phyloP scores from a whole-genome alignment of 352 stramenopile genomes.

The Aphanomyces stellatus region DNA sequence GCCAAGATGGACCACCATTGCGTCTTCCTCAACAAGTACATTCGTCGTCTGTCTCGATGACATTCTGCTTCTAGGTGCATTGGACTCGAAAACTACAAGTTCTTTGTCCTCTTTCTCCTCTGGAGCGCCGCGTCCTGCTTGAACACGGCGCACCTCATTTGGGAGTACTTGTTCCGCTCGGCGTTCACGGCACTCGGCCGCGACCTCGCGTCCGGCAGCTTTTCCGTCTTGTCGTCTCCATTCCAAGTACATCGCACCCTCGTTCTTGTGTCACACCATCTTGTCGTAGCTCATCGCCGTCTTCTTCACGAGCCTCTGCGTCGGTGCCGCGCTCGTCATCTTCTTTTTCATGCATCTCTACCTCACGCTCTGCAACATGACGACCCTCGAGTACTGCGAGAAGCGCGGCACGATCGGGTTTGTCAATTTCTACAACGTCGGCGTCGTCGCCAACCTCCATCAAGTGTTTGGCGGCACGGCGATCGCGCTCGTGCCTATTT shows the following conservation, averaged over 20 bases:
- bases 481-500: conserved; percentile 67
- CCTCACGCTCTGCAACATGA: conserved; percentile 62
- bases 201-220: conserved; percentile 44
- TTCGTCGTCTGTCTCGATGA: conserved; percentile 3
- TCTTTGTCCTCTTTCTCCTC: conserved; percentile 76
- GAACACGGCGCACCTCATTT: conserved; percentile 55
- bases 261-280: too few relatives aligned
- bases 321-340: conserved; percentile 53
- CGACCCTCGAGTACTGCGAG: conserved; percentile 82
- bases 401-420: conserved; percentile 69
- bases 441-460: conserved; percentile 60
- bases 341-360: conserved; percentile 76
- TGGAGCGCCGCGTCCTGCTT: conserved; percentile 65
- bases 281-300: conserved; percentile 40
- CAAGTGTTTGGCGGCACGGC: conserved; percentile 66
- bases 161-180: conserved; percentile 34
- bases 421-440: conserved; percentile 74
- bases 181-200: conserved; percentile 26
- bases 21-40: conserved; percentile 85
- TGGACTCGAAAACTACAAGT: conserved; percentile 86
- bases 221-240: conserved; percentile 41
- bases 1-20: conserved; percentile 87
- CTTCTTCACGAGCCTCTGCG: conserved; percentile 58
- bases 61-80: conserved; percentile 45
- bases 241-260: conserved; percentile 49